Percentiles rank a stretch among this genome's conserved stretches.
Evolutionary conservation across 352 stramenopile species (phyloP).

Genomic region (Achlya hypogyna): DNA sequence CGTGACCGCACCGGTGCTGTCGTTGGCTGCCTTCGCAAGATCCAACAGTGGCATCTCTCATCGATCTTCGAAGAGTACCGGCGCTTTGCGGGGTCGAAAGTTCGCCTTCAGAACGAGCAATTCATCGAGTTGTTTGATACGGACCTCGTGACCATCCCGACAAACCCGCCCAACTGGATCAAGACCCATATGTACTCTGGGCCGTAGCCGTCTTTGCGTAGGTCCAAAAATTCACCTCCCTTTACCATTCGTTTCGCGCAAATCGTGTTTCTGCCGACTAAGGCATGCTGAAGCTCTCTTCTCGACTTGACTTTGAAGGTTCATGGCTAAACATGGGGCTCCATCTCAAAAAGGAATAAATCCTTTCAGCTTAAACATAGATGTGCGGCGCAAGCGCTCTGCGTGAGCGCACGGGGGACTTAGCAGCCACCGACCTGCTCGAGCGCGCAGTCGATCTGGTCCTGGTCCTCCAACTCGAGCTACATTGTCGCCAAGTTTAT

Average conservation of each 20-base stretch:
- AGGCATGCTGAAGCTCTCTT: too few species aligned
- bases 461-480: conserved; percentile 96
- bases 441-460: conserved; percentile 96
- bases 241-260: too few species aligned
- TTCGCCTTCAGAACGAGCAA: conserved; percentile 88
- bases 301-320: too few species aligned
- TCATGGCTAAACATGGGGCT: not conserved
- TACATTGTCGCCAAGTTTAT: conserved; percentile 13
- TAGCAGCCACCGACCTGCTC: conserved; percentile 78
- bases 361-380: conserved; percentile 6
- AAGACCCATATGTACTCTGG: conserved; percentile 14
- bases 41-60: conserved; percentile 88
- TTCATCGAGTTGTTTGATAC: conserved; percentile 94
- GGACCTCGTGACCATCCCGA: conserved; percentile 81
- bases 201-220: too few species aligned
- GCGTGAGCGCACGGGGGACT: not conserved
- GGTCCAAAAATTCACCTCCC: too few species aligned
- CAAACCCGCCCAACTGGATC: conserved; percentile 57
- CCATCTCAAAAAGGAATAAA: not conserved
- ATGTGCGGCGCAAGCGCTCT: not conserved
- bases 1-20: conserved; percentile 84
- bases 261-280: too few species aligned
- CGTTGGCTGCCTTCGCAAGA: conserved; percentile 86
- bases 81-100: conserved; percentile 83
- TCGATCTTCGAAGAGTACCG: conserved; percentile 92